Evolutionary conservation across 163 green algal genomes (phyloP), one percentile per base, ranked within the genome.

Genomic region (Scenedesmus sp.): DNA sequence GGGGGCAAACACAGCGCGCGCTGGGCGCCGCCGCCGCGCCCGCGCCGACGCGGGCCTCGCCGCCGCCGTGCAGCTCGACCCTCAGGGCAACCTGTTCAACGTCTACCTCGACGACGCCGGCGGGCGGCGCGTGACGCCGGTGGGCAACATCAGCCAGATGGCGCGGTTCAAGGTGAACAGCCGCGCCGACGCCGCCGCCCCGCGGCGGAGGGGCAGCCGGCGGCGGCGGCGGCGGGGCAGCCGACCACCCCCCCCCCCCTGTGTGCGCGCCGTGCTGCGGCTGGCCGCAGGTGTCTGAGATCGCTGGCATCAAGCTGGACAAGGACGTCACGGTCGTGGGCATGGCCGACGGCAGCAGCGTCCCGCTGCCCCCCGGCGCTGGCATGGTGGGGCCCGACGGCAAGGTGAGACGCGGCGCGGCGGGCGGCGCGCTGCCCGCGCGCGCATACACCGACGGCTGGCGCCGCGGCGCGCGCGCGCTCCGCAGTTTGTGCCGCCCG

Each of bases 121-220:
- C 17, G 89, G 89, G 0, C 47, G 89, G 78, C 72, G 84, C 20
- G 85, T 85, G 50, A 87, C 85, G 7, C 84, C 83, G 7, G 84
- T 96, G 1, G 92, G 92, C 75, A 94, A 95, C 79, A 83, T 95
- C 15, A 26, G 33, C 0, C 85, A 95, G 31, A 67, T 95, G 47
- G 34, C 77, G 39, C 67, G 69, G 0, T 85, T 94, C 75, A 89
- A 88, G 71, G 84, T 83, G 60, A 1, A 34, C n/a, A n/a, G n/a
- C n/a, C n/a, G n/a, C n/a, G n/a, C 45, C 11, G 13, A 22, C 14
- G 45, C 13, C 13, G 45, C 13, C 13, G 13, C 13, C 45, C 45
- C 45, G 45, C 45, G 11, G 13, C 13, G 45, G 13, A 11, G 45
- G 13, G 11, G 45, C 45, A 22, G 45, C 13, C 45, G 13, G 13